Base-by-base conservation (phyloP, 2,329 filamentous ascomycete genomes). In the Phialophora tarda region DNA sequence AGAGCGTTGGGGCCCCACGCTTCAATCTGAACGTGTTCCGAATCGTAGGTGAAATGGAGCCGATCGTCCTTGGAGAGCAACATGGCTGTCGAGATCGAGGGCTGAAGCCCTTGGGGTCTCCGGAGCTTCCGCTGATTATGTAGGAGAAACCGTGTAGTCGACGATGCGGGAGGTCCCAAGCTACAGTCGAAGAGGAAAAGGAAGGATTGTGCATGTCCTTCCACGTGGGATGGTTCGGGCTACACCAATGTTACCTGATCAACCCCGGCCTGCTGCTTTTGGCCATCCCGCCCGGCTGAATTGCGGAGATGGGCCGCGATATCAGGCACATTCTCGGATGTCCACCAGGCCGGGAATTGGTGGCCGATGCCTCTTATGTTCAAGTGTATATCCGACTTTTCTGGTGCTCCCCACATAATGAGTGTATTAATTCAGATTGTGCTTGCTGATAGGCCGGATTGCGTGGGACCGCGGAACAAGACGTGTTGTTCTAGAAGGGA, bases 1-100 rank as follows among this genome's bases (percentile, higher is more conserved):
- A 80, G 71, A 12, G 78, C 77, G 69, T 79, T 77, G 3, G 76
- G 71, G 28, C 77, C 77, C 78, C 77, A 79, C 54, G 77, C 74
- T 62, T 79, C 73, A 44, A 80, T 74, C 74, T 75, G 78, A 44
- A 79, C 74, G 28, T 74, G 67, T 51, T 79, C 77, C 61, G 77
- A 77, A 51, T 79, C 78, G 62, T 77, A 78, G 34, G 75, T 74
- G 58, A 75, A 79, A 56, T 78, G 55, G 12, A 79, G 74, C 44
- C 74, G 74, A 59, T 77, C 68, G 11, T 74, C 72, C 57, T 78
- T 75, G 74, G 74, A 67, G 55, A 66, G 65, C 56, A 71, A 63
- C 69, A 71, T 71, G 62, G 30, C 59, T 56, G 24, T 14, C 21
- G 50, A 17, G 53, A 34, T 44, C 50, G 17, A 44, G 38, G 38